Evolutionary conservation across 352 stramenopile species (phyloP).

Genomic region (Phytopythium ostracodes): DNA sequence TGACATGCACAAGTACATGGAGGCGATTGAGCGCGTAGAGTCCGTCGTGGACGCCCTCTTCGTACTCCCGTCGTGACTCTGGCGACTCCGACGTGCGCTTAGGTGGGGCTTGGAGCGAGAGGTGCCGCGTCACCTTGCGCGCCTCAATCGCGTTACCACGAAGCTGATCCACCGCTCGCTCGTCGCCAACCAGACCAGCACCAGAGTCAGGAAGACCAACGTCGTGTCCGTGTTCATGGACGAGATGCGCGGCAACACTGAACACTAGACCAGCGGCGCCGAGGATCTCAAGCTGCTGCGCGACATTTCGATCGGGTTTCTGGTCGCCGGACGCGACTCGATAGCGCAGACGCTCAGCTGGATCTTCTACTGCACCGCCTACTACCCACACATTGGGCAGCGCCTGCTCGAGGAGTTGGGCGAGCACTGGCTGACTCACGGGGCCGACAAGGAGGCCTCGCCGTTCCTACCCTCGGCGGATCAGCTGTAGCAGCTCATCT

Average conservation of each 20-base stretch:
- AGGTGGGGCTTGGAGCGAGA: slow-evolving; percentile 3
- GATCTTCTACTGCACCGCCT: slow-evolving; percentile 37
- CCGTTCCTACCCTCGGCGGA: slow-evolving; percentile 16
- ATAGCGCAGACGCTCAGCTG: slow-evolving; percentile 45
- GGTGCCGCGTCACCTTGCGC: neutral
- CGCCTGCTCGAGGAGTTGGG: slow-evolving; percentile 25
- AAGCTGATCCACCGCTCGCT: slow-evolving; percentile 17
- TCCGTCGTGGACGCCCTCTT: neutral
- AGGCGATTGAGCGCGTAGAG: neutral
- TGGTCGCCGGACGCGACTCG: slow-evolving; percentile 60
- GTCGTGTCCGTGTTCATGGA: slow-evolving; percentile 31
- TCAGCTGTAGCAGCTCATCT: slow-evolving; percentile 20
- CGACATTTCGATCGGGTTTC: slow-evolving; percentile 51
- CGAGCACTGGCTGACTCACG: neutral
- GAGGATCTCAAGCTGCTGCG: slow-evolving; percentile 23
- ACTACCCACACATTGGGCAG: slow-evolving; percentile 29
- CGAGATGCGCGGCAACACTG: slow-evolving; percentile 6
- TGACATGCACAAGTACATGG: neutral
- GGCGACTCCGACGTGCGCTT: slow-evolving; percentile 2
- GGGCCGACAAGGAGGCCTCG: slow-evolving; percentile 14
- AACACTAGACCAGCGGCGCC: neutral
- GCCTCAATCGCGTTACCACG: slow-evolving; percentile 13
- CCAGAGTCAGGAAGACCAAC: neutral
- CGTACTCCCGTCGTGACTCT: slow-evolving; percentile 5
- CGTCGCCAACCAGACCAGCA: neutral